Conservation (phyloP, 2,329 filamentous ascomycete genomes). For the Colletotrichum simmondsii region DNA sequence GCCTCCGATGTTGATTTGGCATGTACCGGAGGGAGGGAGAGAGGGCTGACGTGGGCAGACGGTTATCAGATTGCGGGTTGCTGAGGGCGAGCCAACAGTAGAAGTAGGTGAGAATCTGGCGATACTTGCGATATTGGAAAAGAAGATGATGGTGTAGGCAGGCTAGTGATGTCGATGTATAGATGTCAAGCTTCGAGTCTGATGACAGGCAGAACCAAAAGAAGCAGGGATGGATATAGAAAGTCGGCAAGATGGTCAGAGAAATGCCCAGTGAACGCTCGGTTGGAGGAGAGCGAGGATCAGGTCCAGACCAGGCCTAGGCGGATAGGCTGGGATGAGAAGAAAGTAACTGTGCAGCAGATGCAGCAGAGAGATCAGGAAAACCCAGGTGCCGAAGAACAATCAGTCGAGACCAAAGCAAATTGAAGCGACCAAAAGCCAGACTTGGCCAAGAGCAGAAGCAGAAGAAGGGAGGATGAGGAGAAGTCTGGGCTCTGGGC, state of each 20-base stretch:
- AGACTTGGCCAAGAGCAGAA: background rate
- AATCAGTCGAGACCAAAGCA: background rate
- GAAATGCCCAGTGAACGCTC: background rate
- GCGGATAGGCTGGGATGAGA: background rate
- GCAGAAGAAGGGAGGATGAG: background rate
- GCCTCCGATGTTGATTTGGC: constrained; percentile 13
- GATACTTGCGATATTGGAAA: background rate
- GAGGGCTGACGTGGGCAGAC: constrained; percentile 17
- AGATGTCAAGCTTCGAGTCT: background rate
- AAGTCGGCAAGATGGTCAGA: background rate
- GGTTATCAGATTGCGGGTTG: constrained; percentile 9
- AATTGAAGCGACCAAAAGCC: background rate
- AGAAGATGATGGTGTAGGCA: background rate
- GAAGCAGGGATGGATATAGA: background rate
- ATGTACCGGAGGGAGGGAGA: background rate
- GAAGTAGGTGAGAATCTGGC: background rate
- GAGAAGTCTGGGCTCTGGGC: background rate
- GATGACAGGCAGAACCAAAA: background rate
- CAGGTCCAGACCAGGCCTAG: background rate
- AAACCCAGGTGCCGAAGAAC: background rate
- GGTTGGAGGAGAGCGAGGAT: background rate
- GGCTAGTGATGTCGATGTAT: background rate
- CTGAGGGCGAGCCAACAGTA: background rate
- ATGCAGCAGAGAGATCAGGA: background rate
- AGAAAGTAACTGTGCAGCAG: constrained; percentile 11